Percentiles rank a stretch among this genome's conserved stretches.
phyloP scores from a whole-genome alignment of 2,329 filamentous ascomycete genomes.

The Xylaria sp. region DNA sequence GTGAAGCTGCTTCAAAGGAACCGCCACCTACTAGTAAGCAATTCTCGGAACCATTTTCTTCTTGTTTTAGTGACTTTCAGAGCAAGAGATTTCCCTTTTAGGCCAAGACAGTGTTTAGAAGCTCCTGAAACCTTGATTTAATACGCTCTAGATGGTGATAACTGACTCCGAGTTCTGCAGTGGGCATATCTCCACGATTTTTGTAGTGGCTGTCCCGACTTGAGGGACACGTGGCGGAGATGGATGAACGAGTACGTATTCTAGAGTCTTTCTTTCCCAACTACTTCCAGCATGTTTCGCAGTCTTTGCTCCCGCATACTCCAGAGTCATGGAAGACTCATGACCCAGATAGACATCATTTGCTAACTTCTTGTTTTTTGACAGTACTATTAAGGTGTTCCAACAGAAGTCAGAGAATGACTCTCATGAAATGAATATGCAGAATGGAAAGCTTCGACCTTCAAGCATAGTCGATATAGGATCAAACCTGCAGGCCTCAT shows the following conservation, averaged over 20 bases:
- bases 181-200: constrained; percentile 79
- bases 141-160: no score
- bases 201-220: constrained; percentile 72
- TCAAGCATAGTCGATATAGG: constrained; percentile 51
- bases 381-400: constrained; percentile 65
- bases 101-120: no score
- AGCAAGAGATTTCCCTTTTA: no score
- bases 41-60: no score
- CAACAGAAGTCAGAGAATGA: constrained; percentile 40
- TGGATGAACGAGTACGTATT: constrained; percentile 64
- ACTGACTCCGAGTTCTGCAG: no score
- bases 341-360: not conserved
- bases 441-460: not conserved
- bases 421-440: not conserved
- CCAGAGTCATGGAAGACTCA: not conserved
- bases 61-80: no score
- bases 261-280: not conserved
- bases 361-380: constrained; percentile 14
- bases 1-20: constrained; percentile 74
- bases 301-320: not conserved
- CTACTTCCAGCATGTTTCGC: not conserved
- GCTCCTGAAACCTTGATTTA: no score
- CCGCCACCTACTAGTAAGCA: constrained; percentile 64
- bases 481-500: constrained; percentile 55
- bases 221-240: constrained; percentile 67